phyloP scores from a whole-genome alignment of 345 rosid species.

The Lepidium aucheri region DNA sequence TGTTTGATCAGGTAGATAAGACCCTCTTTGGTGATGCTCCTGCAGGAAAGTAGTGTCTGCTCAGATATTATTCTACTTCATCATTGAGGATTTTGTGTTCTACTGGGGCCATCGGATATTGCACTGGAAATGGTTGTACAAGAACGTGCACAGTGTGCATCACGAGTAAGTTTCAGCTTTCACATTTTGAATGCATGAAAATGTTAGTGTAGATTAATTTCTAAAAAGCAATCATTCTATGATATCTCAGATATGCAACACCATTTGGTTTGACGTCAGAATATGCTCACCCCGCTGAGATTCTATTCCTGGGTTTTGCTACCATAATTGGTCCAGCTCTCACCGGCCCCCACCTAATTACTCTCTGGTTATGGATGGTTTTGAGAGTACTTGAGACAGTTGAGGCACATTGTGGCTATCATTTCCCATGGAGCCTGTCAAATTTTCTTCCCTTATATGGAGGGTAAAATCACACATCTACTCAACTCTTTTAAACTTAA shows the following conservation, averaged over 20 bases:
- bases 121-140: constrained; percentile 93
- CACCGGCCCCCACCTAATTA: constrained; percentile 89
- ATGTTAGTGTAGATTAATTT: background rate
- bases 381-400: constrained; percentile 95
- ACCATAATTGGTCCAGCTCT: constrained; percentile 94
- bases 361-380: constrained; percentile 97
- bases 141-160: constrained; percentile 96
- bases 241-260: constrained; percentile 71
- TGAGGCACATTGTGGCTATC: constrained; percentile 98
- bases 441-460: constrained; percentile 91
- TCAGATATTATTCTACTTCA: constrained; percentile 87
- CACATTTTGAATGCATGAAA: too few species aligned
- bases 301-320: constrained; percentile 95
- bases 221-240: background rate
- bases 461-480: constrained; percentile 49
- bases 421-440: constrained; percentile 98
- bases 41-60: constrained; percentile 71
- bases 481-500: background rate
- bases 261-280: constrained; percentile 99
- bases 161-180: constrained; percentile 70
- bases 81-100: constrained; percentile 94
- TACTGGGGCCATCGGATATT: constrained; percentile 96
- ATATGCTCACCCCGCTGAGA: constrained; percentile 99
- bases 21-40: constrained; percentile 27
- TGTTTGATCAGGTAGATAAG: constrained; percentile 20